Conservation (phyloP, 208 protist species). For the Trypanosomatidae sp. region DNA sequence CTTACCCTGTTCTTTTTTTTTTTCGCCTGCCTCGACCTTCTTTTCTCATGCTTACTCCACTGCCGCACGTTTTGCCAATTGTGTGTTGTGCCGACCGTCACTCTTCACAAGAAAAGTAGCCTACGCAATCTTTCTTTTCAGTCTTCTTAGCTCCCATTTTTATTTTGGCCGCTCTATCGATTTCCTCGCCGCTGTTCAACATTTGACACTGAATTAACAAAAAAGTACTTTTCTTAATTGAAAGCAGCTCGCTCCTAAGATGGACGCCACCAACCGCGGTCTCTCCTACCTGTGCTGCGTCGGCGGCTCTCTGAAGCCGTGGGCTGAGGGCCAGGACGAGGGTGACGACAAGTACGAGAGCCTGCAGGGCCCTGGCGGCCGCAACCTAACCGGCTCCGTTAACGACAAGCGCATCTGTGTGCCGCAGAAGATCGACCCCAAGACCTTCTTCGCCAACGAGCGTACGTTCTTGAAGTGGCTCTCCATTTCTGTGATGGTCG, state of each 20-base stretch:
- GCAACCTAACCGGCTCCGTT: conserved; percentile 80
- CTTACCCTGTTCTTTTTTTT: too few species aligned
- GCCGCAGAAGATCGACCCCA: conserved; percentile 92
- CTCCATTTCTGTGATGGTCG: conserved; percentile 88
- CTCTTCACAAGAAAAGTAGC: too few species aligned
- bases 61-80: too few species aligned
- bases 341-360: conserved; percentile 83
- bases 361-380: conserved; percentile 63
- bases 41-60: too few species aligned
- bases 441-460: conserved; percentile 94
- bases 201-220: too few species aligned
- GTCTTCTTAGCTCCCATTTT: too few species aligned
- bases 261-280: conserved; percentile 52
- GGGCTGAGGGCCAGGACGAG: conserved; percentile 87
- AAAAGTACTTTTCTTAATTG: background rate
- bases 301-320: conserved; percentile 69
- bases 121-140: too few species aligned
- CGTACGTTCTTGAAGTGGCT: conserved; percentile 93
- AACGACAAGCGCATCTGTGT: conserved; percentile 90
- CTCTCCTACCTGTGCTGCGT: conserved; percentile 75
- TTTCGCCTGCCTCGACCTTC: too few species aligned
- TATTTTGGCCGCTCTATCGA: too few species aligned
- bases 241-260: conserved; percentile 5
- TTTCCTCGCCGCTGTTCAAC: too few species aligned
- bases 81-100: too few species aligned